Percentiles rank a stretch among this genome's conserved stretches.
Conservation (phyloP, 495 filamentous ascomycete species). For the Apiosordaria backusii region DNA sequence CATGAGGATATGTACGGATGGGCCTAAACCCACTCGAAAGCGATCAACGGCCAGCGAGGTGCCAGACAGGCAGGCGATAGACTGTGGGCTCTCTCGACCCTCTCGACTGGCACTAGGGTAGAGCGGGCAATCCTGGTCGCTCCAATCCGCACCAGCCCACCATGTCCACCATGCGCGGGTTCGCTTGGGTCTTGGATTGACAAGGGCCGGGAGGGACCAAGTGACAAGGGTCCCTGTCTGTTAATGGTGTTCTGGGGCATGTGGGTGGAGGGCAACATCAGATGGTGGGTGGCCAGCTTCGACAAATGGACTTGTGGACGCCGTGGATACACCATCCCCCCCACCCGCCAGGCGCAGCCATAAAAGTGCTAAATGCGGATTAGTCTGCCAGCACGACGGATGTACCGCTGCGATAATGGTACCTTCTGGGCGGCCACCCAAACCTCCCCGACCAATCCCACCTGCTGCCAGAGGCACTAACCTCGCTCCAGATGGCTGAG, state of each 20-base stretch:
- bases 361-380: slow-evolving; percentile 36
- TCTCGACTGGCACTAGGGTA: slow-evolving; percentile 23
- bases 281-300: slow-evolving; percentile 22
- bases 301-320: slow-evolving; percentile 20
- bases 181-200: slow-evolving; percentile 42
- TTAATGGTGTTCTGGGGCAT: slow-evolving; percentile 44
- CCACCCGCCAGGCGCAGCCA: slow-evolving; percentile 29
- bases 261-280: slow-evolving; percentile 45
- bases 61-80: slow-evolving; percentile 24
- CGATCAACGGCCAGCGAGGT: slow-evolving; percentile 38
- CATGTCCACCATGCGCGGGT: slow-evolving; percentile 33
- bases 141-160: slow-evolving; percentile 27
- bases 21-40: slow-evolving; percentile 15
- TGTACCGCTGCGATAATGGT: slow-evolving; percentile 28
- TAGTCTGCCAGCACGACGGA: slow-evolving; percentile 24
- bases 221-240: slow-evolving; percentile 33
- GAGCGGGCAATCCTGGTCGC: slow-evolving; percentile 2
- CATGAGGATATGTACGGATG: slow-evolving; percentile 47
- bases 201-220: slow-evolving; percentile 33
- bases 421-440: slow-evolving; percentile 11
- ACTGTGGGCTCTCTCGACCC: slow-evolving; percentile 17
- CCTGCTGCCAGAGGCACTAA: neutral
- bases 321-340: slow-evolving; percentile 21
- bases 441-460: slow-evolving; percentile 3
- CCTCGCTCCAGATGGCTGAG: too few relatives aligned